Conservation (phyloP, 2,329 filamentous ascomycete species). For the Fusarium sp. region DNA sequence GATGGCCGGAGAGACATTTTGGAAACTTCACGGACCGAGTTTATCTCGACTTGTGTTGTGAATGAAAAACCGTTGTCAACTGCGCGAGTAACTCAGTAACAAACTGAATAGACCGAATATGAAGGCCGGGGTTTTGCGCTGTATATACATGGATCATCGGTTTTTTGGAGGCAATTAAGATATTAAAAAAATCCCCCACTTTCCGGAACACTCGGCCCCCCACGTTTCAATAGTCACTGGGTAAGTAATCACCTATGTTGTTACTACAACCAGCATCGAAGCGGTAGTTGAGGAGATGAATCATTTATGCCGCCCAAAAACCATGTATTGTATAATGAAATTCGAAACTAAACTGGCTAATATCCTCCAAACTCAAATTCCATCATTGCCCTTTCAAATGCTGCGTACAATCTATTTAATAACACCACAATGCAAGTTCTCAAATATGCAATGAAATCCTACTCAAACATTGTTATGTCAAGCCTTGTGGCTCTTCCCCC, state of each 20-base stretch:
- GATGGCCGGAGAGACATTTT: slow-evolving; percentile 37
- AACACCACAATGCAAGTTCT: slow-evolving; percentile 43
- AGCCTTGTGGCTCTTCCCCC: slow-evolving; percentile 28
- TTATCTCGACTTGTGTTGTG: not conserved
- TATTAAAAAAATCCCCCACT: slow-evolving; percentile 37
- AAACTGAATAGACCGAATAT: slow-evolving; percentile 26
- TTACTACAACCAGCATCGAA: not conserved
- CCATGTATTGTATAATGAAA: slow-evolving; percentile 8
- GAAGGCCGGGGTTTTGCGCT: slow-evolving; percentile 27
- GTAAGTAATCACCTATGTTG: not conserved
- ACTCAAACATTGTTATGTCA: slow-evolving; percentile 3
- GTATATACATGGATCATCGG: slow-evolving; percentile 29
- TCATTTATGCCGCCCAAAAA: not conserved
- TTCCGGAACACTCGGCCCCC: slow-evolving; percentile 39
- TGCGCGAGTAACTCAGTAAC: not conserved
- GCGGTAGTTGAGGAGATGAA: not conserved
- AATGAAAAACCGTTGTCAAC: not conserved
- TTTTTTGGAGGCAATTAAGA: slow-evolving; percentile 9
- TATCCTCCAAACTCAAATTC: slow-evolving; percentile 26
- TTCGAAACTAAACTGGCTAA: slow-evolving; percentile 20
- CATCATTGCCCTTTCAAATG: slow-evolving; percentile 30
- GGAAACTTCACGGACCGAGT: not conserved
- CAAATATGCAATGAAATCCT: slow-evolving; percentile 35
- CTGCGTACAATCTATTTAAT: slow-evolving; percentile 44
- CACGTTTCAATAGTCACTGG: slow-evolving; percentile 26